Base-by-base conservation (phyloP, 2,329 filamentous ascomycete species). In the Chalaropsis thielavioides region DNA sequence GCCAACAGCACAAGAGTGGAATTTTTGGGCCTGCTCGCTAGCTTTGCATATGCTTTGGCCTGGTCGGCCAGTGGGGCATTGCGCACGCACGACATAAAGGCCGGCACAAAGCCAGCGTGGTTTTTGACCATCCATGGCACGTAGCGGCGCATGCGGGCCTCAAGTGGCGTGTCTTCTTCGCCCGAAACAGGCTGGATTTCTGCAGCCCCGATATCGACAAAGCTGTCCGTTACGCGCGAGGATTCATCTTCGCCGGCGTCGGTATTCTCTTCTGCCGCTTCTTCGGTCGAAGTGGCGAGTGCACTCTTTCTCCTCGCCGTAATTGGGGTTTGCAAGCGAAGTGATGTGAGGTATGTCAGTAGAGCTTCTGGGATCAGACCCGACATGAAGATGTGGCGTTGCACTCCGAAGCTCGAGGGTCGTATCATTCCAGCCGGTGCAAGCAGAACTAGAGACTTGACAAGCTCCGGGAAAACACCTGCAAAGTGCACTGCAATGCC, bases 341-440 rank as follows among this genome's bases (percentile, higher is more conserved):
- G 72, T 60, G 77, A 74, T 1, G 81, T 81, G 65, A 82, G 70
- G 60, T 74, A 73, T 38, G 78, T 75, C 8, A 84, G 74, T 13
- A 85, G 69, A 3, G 76, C 73, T 68, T 81, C 79, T 1, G 83
- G 83, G 15, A 86, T 71, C 56, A 81, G 69, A 17, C 80, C 81
- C 6, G 79, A 79, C n/a, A 74, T 76, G 73, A 84, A 85, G 62
- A 84, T 70, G 64, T 83, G 71, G 49, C 79, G 77, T 38, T 77
- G 78, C 10, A 76, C 68, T 24, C 80, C 81, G 67, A 85, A 82
- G 69, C 79, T 79, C 66, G 78, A 74, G 0, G 78, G 74, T 51
- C 81, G 76, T 69, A 96, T 83, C 56, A 96, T 78, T 0, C 92
- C 92, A 0, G 86, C 80, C 0, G 92, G 90, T 0, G 90, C 90